Conservation (phyloP, 805 yeast genomes). For the Myxozyma neotropica region DNA sequence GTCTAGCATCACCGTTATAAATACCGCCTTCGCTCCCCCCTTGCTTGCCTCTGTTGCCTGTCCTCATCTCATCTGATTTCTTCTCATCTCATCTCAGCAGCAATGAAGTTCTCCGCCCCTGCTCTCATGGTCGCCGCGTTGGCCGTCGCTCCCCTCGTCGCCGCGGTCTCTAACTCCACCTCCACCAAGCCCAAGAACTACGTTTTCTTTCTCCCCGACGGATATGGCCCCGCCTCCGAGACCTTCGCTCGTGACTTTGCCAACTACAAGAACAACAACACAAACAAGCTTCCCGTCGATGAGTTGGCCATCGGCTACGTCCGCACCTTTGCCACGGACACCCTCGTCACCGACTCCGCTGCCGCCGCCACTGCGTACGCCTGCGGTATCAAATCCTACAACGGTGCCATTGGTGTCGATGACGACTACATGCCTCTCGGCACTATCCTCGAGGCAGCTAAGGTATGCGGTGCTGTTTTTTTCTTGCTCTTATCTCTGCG, state of each 20-base stretch:
- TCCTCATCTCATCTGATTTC: background rate
- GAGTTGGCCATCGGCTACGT: conserved; percentile 77
- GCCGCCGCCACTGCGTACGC: conserved; percentile 97
- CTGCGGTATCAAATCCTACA: conserved; percentile 79
- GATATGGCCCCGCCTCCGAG: conserved; percentile 37
- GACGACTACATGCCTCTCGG: conserved; percentile 76
- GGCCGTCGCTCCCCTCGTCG: conserved; percentile 1
- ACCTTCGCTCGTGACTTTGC: conserved; percentile 32
- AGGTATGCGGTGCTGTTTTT: conserved; percentile 38
- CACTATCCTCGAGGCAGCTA: conserved; percentile 84
- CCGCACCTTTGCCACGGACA: conserved; percentile 75
- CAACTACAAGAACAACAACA: conserved; percentile 21
- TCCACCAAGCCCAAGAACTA: conserved; percentile 25
- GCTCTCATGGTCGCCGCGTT: conserved; percentile 6
- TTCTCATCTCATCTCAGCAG: background rate
- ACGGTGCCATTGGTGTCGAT: conserved; percentile 89
- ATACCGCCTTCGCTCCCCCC: background rate
- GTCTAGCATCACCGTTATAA: background rate
- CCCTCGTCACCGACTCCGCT: conserved; percentile 89
- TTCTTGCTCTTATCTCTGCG: too few relatives aligned
- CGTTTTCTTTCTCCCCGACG: conserved; percentile 31
- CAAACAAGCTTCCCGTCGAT: conserved; percentile 49
- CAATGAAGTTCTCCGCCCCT: conserved; percentile 2
- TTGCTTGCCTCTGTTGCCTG: too few relatives aligned
- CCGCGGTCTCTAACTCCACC: background rate